Evolutionary conservation across 495 filamentous ascomycete species (phyloP).

Genomic region (Xylaria longipes): DNA sequence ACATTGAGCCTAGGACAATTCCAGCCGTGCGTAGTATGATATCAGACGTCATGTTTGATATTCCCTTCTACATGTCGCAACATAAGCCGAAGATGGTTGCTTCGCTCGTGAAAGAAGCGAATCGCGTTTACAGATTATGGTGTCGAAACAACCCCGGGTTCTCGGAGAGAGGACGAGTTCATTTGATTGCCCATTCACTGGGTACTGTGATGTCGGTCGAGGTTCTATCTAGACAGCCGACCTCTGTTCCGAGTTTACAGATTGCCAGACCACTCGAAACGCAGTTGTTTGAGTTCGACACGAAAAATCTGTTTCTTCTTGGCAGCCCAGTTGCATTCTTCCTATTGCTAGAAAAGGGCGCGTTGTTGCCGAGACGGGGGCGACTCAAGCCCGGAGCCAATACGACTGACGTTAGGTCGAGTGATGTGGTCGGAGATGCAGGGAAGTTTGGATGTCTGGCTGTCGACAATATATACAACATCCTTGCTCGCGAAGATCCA

Average conservation of each 20-base stretch:
- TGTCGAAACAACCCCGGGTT: slow-evolving; percentile 90
- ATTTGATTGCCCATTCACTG: slow-evolving; percentile 91
- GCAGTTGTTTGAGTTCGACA: slow-evolving; percentile 86
- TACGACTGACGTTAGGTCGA: slow-evolving; percentile 61
- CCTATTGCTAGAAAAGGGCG: slow-evolving; percentile 82
- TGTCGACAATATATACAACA: slow-evolving; percentile 96
- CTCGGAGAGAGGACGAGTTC: slow-evolving; percentile 78
- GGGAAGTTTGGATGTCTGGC: slow-evolving; percentile 89
- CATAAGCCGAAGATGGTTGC: slow-evolving; percentile 94
- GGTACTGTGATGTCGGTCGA: slow-evolving; percentile 94
- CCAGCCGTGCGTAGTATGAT: slow-evolving; percentile 89
- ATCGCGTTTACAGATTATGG: slow-evolving; percentile 92
- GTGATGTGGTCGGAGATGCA: slow-evolving; percentile 72
- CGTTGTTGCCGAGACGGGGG: slow-evolving; percentile 77
- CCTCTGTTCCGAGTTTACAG: slow-evolving; percentile 58
- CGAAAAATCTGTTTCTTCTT: slow-evolving; percentile 83
- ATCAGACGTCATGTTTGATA: slow-evolving; percentile 96
- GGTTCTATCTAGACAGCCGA: slow-evolving; percentile 88
- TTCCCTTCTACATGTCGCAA: slow-evolving; percentile 95
- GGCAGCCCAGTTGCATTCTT: slow-evolving; percentile 97
- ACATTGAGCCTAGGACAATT: slow-evolving; percentile 91
- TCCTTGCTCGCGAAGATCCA: slow-evolving; percentile 70
- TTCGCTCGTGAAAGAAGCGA: slow-evolving; percentile 89
- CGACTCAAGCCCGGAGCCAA: slow-evolving; percentile 76
- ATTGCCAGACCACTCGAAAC: slow-evolving; percentile 54